Evolutionary conservation across 2,329 filamentous ascomycete species (phyloP).

Genomic region (Monilinia fructicola): DNA sequence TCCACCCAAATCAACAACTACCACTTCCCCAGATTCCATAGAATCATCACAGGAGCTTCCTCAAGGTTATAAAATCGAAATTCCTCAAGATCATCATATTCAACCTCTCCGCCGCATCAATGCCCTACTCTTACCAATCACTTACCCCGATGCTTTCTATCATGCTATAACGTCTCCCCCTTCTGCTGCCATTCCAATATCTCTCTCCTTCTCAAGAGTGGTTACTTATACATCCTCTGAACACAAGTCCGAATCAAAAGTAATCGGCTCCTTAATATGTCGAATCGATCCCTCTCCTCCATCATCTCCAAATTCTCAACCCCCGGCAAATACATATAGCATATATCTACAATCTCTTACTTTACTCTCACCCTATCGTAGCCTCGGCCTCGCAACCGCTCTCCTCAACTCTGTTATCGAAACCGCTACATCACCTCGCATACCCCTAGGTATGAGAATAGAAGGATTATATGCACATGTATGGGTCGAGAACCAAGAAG

Average conservation of each 20-base stretch:
- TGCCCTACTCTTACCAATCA: conserved; percentile 61
- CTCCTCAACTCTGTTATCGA: conserved; percentile 46
- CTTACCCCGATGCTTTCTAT: conserved; percentile 66
- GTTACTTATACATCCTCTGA: conserved; percentile 48
- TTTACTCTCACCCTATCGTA: conserved; percentile 62
- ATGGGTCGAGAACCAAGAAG: conserved; percentile 66
- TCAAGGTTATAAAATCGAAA: conserved; percentile 53
- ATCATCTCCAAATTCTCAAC: neutral
- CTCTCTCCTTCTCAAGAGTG: conserved; percentile 46
- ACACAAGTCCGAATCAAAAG: conserved; percentile 43
- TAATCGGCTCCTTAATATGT: conserved; percentile 62
- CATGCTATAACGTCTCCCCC: conserved; percentile 49
- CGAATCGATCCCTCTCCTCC: conserved; percentile 53
- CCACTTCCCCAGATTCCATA: conserved; percentile 24
- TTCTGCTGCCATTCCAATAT: conserved; percentile 48
- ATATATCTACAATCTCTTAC: conserved; percentile 66
- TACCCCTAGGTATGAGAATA: conserved; percentile 34
- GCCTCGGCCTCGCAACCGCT: conserved; percentile 57
- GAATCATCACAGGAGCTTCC: conserved; percentile 35
- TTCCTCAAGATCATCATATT: conserved; percentile 52
- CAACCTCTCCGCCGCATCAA: conserved; percentile 63
- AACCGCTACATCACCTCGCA: conserved; percentile 11
- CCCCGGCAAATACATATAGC: conserved; percentile 43
- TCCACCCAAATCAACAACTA: conserved; percentile 28
- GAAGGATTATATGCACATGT: conserved; percentile 62